A percentile compares a stretch with the other conserved stretches of the same genome.
Conservation (phyloP, 2,329 filamentous ascomycete genomes). For the Alternaria consortialis region DNA sequence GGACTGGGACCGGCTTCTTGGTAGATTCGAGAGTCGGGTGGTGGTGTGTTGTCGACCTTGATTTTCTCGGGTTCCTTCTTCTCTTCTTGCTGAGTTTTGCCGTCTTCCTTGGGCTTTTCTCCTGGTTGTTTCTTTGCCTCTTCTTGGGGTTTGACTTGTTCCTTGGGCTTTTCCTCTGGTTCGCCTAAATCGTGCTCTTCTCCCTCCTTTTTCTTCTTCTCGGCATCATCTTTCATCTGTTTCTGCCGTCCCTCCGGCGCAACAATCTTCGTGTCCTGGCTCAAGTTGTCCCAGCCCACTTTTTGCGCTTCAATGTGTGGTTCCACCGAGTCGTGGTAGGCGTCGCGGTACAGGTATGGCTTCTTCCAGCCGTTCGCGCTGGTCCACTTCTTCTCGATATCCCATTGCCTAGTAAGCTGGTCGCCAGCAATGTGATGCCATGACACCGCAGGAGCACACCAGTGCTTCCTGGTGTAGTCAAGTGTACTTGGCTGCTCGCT, state of each 20-base stretch:
- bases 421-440: constrained; percentile 45
- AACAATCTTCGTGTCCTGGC: constrained; percentile 28
- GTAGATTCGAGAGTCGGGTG: constrained; percentile 2
- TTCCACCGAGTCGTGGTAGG: constrained; percentile 42
- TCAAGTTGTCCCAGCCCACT: constrained; percentile 48
- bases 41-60: constrained; percentile 1
- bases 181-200: neutral
- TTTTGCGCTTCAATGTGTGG: constrained; percentile 41
- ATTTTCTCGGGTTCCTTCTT: neutral
- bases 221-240: constrained; percentile 22
- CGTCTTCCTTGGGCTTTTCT: neutral
- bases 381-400: constrained; percentile 46
- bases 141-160: constrained; percentile 3
- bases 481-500: constrained; percentile 53
- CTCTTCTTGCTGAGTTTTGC: neutral
- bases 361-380: constrained; percentile 40
- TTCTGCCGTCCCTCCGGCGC: constrained; percentile 27
- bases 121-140: neutral
- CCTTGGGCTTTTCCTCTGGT: neutral
- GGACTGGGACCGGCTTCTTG: constrained; percentile 4
- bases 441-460: constrained; percentile 55
- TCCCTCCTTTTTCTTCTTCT: constrained; percentile 6
- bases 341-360: constrained; percentile 47
- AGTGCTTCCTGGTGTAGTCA: constrained; percentile 51
- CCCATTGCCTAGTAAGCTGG: constrained; percentile 42